Conservation (phyloP, 169 alveolate species). For the Besnoitia besnoiti region DNA sequence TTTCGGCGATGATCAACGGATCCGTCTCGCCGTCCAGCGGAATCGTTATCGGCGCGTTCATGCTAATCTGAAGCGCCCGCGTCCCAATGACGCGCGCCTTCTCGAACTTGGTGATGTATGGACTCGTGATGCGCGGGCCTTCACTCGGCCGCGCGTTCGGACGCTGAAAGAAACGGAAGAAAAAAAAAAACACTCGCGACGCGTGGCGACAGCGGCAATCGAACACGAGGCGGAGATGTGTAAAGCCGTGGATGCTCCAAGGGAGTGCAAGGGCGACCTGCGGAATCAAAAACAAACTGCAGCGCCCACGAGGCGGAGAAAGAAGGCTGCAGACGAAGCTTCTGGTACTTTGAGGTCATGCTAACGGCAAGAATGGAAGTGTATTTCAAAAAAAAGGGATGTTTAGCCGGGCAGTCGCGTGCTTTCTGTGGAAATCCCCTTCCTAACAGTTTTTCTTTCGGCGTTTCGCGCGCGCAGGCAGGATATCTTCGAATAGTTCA, state of each 20-base stretch:
- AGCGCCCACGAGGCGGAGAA: no score
- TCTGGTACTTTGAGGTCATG: no score
- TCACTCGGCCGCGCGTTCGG: constrained; percentile 66
- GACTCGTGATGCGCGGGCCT: constrained; percentile 75
- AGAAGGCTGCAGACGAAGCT: no score
- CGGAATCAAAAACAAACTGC: no score
- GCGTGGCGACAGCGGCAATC: neutral
- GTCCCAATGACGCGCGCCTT: constrained; percentile 99
- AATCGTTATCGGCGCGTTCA: constrained; percentile 96
- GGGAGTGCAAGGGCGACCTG: no score
- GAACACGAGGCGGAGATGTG: neutral
- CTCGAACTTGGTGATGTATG: constrained; percentile 90
- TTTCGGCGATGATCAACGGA: constrained; percentile 97
- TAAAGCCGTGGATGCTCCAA: neutral
- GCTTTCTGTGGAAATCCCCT: no score
- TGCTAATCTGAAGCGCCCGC: constrained; percentile 97
- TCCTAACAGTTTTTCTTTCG: no score
- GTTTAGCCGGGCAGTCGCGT: no score
- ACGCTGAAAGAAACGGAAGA: neutral
- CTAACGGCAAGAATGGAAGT: no score
- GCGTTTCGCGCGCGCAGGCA: no score
- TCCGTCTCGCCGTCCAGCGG: constrained; percentile 93
- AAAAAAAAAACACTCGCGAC: neutral
- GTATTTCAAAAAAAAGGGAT: no score
- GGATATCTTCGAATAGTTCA: no score